phyloP scores from a whole-genome alignment of 2,329 filamentous ascomycete species.

The Arthrobotrys sphaeroides region DNA sequence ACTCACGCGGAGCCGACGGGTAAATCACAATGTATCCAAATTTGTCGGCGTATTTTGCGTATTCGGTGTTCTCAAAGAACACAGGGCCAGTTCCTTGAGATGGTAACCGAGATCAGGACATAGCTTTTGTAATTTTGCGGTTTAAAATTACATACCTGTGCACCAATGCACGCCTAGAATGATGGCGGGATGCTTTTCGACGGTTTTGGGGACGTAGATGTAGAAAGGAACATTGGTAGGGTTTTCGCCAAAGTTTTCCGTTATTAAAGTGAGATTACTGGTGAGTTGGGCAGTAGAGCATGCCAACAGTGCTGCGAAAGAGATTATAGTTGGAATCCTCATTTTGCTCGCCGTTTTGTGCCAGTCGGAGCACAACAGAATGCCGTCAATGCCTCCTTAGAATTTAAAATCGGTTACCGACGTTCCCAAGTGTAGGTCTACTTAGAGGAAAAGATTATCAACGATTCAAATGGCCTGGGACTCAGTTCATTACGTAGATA shows the following conservation, averaged over 20 bases:
- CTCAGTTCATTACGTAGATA: no score
- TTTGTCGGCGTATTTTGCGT: constrained; percentile 38
- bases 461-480: no score
- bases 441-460: no score
- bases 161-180: constrained; percentile 38
- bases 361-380: not conserved
- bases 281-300: constrained; percentile 14
- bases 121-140: no score
- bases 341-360: not conserved
- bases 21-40: constrained; percentile 43
- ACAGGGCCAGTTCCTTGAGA: constrained; percentile 25
- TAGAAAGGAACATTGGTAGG: constrained; percentile 36
- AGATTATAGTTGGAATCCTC: constrained; percentile 19
- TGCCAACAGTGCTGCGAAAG: constrained; percentile 3
- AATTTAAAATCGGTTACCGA: not conserved
- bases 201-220: constrained; percentile 28
- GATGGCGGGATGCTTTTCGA: constrained; percentile 3
- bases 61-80: constrained; percentile 30
- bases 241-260: constrained; percentile 44
- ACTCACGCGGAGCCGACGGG: constrained; percentile 52
- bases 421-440: no score
- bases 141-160: constrained; percentile 32
- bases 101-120: not conserved
- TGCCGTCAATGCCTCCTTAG: not conserved
- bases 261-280: constrained; percentile 30